Base-by-base conservation (phyloP, 2,329 filamentous ascomycete species). In the Ophidiomyces ophidiicola region DNA sequence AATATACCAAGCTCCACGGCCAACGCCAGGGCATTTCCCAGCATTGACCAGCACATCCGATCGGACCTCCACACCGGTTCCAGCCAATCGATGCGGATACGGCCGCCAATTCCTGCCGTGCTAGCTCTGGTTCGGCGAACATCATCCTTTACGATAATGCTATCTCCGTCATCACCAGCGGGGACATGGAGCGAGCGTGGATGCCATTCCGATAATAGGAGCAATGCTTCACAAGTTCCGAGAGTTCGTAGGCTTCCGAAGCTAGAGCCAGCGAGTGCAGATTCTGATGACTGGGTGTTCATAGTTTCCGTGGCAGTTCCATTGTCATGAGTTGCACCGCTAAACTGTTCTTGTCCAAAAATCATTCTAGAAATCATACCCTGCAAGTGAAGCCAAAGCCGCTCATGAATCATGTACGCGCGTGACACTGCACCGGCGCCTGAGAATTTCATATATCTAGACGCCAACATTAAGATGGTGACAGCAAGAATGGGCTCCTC, bases 301-400 rank as follows among this genome's bases (percentile, higher is more conserved):
- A 76, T 52, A 11, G 50, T 47, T 17, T 52, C 46, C 46, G 68
- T 69, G 11, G 44, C 32, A n/a, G 62, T 61, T 45, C 78, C 76
- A 3, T 74, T 79, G 57, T 74, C 81, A 30, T 73, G 78, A 2
- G 70, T 76, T 4, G 82, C 83, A 26, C 82, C 83, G 12, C 83
- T 84, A 53, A 92, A 90, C 28, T 87, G 82, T 58, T 93, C 85
- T 53, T 92, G 85, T 6, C 84, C 86, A 77, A 83, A 93, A n/a
- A 93, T 74, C 51, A 88, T 82, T 24, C 85, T 74, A 58, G 90
- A 82, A 47, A 93, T 86, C 80, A 93, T 92, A 43, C 82, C 80
- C 39, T 85, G 78, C 15, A 93, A 71, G 53, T 92, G 88, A 26
- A 76, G 80, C 86, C 86, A 94, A 4, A 94, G 69, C 59, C 87